phyloP scores from a whole-genome alignment of 352 stramenopile species.

The Aphanomyces stellatus region DNA sequence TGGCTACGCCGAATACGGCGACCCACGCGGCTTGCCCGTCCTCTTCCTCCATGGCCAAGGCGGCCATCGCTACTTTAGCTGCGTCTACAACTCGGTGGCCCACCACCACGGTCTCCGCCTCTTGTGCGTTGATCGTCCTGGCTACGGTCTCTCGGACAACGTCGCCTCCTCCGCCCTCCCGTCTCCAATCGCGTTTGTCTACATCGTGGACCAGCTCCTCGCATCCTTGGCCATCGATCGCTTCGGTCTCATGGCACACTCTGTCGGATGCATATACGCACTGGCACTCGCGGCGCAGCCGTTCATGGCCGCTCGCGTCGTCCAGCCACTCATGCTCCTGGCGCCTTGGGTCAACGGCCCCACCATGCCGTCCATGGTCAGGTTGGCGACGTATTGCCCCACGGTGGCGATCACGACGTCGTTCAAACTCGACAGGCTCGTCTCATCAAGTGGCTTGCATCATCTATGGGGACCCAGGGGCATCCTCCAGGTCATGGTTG shows the following conservation, averaged over 20 bases:
- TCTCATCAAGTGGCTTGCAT: neutral
- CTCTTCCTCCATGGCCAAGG: constrained; percentile 12
- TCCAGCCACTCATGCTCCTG: constrained; percentile 8
- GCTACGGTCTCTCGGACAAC: constrained; percentile 16
- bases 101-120: constrained; percentile 6
- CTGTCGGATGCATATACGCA: constrained; percentile 16
- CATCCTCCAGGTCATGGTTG: neutral
- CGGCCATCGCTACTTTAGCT: constrained; percentile 15
- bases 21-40: constrained; percentile 6
- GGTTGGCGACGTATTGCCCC: constrained; percentile 14
- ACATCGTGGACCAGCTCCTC: constrained; percentile 15
- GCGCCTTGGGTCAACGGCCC: constrained; percentile 11
- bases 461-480: neutral
- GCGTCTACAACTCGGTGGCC: constrained; percentile 13
- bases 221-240: neutral
- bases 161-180: neutral
- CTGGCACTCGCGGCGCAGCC: constrained; percentile 4
- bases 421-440: constrained; percentile 10
- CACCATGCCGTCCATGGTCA: neutral
- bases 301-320: neutral
- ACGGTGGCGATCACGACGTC: neutral
- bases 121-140: constrained; percentile 13
- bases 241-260: constrained; percentile 18
- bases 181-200: constrained; percentile 9
- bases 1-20: constrained; percentile 14